Base-by-base conservation (phyloP, 345 rosid genomes). In the Cardamine occulta region DNA sequence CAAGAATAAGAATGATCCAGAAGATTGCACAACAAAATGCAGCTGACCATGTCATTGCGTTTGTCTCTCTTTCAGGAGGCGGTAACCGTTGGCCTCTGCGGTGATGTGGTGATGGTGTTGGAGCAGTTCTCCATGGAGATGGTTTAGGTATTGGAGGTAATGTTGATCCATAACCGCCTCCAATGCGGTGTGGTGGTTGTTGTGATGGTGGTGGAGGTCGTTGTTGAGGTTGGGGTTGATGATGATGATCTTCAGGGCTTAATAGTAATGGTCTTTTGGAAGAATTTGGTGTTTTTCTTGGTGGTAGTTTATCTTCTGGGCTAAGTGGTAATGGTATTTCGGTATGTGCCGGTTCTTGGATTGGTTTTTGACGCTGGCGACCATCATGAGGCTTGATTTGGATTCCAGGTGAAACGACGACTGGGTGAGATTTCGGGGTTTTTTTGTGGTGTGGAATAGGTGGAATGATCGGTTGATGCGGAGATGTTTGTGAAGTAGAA, bases 21-120 rank as follows among this genome's bases (percentile, higher is more conserved):
- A 89, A 90, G 19, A 91, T 76, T 17, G 88, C 86, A 48, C 97
- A 94, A 68, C 89, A 86, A 32, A 79, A 79, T 34, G 89, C 97
- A 7, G 68, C 82, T 62, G 81, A 81, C 95, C 97, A 94, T 52
- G 89, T 83, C 35, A 70, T 7, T 28, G 84, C 37, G 68, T 39
- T 73, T 31, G 97, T 87, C 68, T 59, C 77, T 28, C 49, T 80
- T 14, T 83, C 60, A 15, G 72, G 9, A 0, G 77, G 71, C 5
- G 75, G 66, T 75, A 67, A 32, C 18, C 60, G 63, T 61, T 15
- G 57, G 56, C 66, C 55, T 40, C 76, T 35, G 0, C 47, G 62
- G 31, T 1, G 76, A 70, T 77, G 77, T 1, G 74, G 83, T 42
- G 80, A 77, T 48, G 76, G 76, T 14, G 80, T 71, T 54, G 76